Evolutionary conservation across 139 green algal genomes (phyloP).

Genomic region (Picochlorum sp.): DNA sequence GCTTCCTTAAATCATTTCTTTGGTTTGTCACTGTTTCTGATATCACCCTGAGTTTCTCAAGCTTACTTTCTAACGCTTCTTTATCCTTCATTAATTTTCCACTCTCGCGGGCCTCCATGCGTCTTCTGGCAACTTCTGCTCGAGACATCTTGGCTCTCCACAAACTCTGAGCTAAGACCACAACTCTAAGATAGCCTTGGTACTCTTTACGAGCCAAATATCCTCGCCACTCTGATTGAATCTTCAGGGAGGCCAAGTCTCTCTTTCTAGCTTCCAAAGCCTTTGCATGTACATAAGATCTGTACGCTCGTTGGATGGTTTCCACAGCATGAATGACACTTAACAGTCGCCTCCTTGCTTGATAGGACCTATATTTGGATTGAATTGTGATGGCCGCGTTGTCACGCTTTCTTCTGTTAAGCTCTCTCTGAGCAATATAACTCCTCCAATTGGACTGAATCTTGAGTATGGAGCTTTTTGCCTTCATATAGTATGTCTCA

Average conservation of each 20-base stretch:
- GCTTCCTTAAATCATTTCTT: slow-evolving; percentile 69
- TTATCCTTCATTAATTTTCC: slow-evolving; percentile 84
- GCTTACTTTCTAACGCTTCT: slow-evolving; percentile 58
- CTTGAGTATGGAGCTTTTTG: slow-evolving; percentile 15
- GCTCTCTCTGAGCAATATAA: slow-evolving; percentile 36
- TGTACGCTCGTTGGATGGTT: slow-evolving; percentile 28
- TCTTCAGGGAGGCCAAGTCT: slow-evolving; percentile 37
- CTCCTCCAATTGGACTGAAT: slow-evolving; percentile 49
- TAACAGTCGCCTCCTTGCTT: slow-evolving; percentile 7
- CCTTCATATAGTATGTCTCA: slow-evolving; percentile 26
- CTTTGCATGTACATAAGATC: slow-evolving; percentile 6
- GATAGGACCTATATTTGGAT: slow-evolving; percentile 16
- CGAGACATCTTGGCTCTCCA: slow-evolving; percentile 53
- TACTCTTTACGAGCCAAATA: slow-evolving; percentile 31
- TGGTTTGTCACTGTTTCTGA: slow-evolving; percentile 74
- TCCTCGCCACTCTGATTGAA: slow-evolving; percentile 48
- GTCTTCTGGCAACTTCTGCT: slow-evolving; percentile 34
- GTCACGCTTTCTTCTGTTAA: slow-evolving; percentile 26
- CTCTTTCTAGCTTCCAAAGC: not conserved
- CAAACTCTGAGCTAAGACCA: slow-evolving; percentile 39
- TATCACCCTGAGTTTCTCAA: slow-evolving; percentile 59
- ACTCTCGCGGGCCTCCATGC: slow-evolving; percentile 52
- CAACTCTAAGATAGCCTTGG: slow-evolving; percentile 11
- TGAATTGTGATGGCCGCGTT: slow-evolving; percentile 51
- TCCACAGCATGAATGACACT: slow-evolving; percentile 18